Evolutionary conservation across 495 filamentous ascomycete genomes (phyloP).

Genomic region (Annulohypoxylon moriforme): DNA sequence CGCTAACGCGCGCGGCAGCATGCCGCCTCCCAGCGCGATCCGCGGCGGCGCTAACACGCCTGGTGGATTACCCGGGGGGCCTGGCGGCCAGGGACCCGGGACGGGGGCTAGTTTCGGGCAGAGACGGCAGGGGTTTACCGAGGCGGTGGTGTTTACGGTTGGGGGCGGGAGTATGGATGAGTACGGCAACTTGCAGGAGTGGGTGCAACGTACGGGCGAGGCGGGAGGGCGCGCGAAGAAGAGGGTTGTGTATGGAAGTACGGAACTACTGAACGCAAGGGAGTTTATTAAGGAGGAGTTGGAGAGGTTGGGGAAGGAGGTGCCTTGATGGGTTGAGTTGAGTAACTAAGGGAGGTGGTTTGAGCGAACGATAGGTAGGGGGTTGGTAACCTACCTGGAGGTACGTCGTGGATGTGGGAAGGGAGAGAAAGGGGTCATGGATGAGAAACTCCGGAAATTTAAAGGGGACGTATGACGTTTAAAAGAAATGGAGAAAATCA

Average conservation of each 20-base stretch:
- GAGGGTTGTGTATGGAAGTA: slow-evolving; percentile 94
- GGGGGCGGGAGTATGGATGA: slow-evolving; percentile 99
- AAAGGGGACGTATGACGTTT: background rate
- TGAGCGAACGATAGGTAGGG: no score
- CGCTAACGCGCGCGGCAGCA: slow-evolving; percentile 92
- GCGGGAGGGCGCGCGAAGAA: slow-evolving; percentile 66
- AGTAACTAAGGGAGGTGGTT: no score
- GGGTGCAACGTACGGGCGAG: slow-evolving; percentile 80
- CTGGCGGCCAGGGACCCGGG: slow-evolving; percentile 65
- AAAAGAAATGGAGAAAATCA: background rate
- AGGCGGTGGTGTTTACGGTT: slow-evolving; percentile 96
- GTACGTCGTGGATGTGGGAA: background rate
- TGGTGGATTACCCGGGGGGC: slow-evolving; percentile 56
- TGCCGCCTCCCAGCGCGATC: slow-evolving; percentile 76
- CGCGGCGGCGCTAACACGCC: slow-evolving; percentile 50
- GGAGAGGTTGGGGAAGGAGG: slow-evolving; percentile 74
- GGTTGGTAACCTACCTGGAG: background rate
- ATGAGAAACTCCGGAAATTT: background rate
- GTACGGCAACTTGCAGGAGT: slow-evolving; percentile 97
- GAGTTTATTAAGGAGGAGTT: slow-evolving; percentile 87
- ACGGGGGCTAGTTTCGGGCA: slow-evolving; percentile 92
- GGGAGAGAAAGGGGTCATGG: background rate
- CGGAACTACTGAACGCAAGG: slow-evolving; percentile 89
- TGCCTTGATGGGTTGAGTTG: slow-evolving; percentile 46
- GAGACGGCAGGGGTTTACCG: slow-evolving; percentile 89